A percentile compares a stretch with the other conserved stretches of the same genome.
phyloP scores from a whole-genome alignment of 2,329 filamentous ascomycete species.

The Cordyceps farinosa region DNA sequence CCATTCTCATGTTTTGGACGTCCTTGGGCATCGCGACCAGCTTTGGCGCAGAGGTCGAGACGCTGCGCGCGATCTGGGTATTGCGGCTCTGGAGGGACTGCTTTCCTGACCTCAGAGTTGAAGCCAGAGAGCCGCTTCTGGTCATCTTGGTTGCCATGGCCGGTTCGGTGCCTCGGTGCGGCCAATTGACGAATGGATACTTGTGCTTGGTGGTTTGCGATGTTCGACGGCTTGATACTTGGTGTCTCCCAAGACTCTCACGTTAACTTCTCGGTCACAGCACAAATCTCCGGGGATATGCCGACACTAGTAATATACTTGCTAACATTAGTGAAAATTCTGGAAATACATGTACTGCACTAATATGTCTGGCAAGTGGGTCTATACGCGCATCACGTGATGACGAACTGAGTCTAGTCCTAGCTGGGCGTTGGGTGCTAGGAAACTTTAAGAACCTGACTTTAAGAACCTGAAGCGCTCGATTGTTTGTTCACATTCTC shows the following conservation, averaged over 20 bases:
- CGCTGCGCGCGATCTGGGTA: conserved; percentile 43
- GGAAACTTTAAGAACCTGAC: conserved; percentile 12
- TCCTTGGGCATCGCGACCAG: conserved; percentile 58
- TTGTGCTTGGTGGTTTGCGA: conserved; percentile 25
- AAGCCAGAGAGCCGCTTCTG: conserved; percentile 53
- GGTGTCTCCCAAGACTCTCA: conserved; percentile 4
- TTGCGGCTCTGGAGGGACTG: conserved; percentile 40
- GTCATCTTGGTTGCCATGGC: conserved; percentile 60
- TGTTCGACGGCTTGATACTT: conserved; percentile 21
- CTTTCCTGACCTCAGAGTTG: conserved; percentile 52
- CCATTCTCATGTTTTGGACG: conserved; percentile 63
- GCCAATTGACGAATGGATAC: conserved; percentile 43
- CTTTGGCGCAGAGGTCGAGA: conserved; percentile 47
- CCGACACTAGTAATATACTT: conserved; percentile 28
- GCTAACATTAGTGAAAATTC: neutral
- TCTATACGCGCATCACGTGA: conserved; percentile 20
- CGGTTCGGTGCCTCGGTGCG: conserved; percentile 31
- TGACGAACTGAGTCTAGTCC: neutral
- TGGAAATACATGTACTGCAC: neutral
- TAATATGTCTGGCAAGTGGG: conserved; percentile 20
- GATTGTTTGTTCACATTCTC: conserved; percentile 19
- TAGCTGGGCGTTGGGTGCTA: neutral
- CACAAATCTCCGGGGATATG: conserved; percentile 28
- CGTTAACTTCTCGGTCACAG: conserved; percentile 3
- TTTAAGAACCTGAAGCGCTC: conserved; percentile 12